Evolutionary conservation across 371 early-diverging fungal species (phyloP), one percentile per base, ranked within the genome.

Genomic region (Mortierella sp.): DNA sequence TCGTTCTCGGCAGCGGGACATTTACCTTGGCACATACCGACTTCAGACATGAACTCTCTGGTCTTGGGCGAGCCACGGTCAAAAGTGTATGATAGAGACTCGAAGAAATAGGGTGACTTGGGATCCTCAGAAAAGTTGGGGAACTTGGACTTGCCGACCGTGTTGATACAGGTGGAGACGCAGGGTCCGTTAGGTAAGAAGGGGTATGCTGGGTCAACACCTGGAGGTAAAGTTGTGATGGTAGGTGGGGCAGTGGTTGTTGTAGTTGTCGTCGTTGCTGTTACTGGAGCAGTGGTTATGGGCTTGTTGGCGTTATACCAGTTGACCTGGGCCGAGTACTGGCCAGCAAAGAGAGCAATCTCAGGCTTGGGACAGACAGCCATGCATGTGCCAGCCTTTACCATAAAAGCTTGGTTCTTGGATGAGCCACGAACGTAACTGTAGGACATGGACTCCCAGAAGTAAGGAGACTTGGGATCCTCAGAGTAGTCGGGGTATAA

Each of bases 381-480:
- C 84, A 83, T 82, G 73, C 89, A 89, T 10, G 71, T 77, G 44
- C 89, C 88, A 26, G 87, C 80, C 37, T 70, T n/a, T 5, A 84
- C 74, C 89, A 89, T 89, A 75, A 83, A 89, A 8, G 75, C 69
- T 0, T 71, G 67, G 74, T 81, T 85, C 31, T 81, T 61, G 13
- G 76, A 71, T 16, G 85, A 82, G 4, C 81, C 79, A 28, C 72
- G 79, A 14, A 75, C 67, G 55, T 51, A 75, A 21, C 61, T 37
- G 37, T 75, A 80, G n/a, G 74, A 28, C 10, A 78, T 55, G 0
- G 79, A 78, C 57, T 78, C 71, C 44, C 69, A 69, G 40, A 73
- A 79, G 54, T 85, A 81, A 46, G 87, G 78, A 2, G 82, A 79
- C 4, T 54, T 51, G 34, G 81, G 78, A 73, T 89, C 84, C 51